Base-by-base conservation (phyloP, 2,329 filamentous ascomycete genomes). In the Paracoccidioides brasiliensis region DNA sequence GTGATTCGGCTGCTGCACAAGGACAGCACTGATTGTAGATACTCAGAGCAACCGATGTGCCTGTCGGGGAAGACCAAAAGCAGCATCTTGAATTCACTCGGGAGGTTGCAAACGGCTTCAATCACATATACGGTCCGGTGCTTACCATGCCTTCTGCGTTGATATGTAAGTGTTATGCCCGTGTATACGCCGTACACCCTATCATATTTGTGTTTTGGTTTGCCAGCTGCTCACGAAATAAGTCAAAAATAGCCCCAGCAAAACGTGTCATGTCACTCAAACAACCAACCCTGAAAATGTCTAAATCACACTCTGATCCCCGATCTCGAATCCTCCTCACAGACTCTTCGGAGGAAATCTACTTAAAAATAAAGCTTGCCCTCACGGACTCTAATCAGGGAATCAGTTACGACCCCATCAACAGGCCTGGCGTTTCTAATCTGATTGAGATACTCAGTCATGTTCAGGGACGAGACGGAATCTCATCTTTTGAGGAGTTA, bases 71-170 rank as follows among this genome's bases (percentile, higher is more conserved):
- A 62, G 93, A 98, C 69, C 93, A 98, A 71, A 78, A 77, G 55
- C 93, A 98, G 64, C 93, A 98, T 71, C 80, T 98, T 28, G 93
- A 98, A 68, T 95, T 97, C 67, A 83, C 90, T 0, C 81, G 93
- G 53, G 85, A 94, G 67, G 85, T 90, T 59, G 93, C 86, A 7
- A 85, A 81, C 57, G 87, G 86, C 66, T 97, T 98, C 74, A 96
- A 97, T 70, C 78, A 87, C 65, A 71, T 80, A 2, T 88, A 87
- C 62, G 80, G 80, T 1, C 65, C 73, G 0, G 69, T 81, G n/a
- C 77, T 95, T 3, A 74, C 84, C 0, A 67, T 78, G 0, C 88
- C 90, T 0, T 74, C 85, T 62, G 86, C 86, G 0, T 73, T 94
- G 44, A 79, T 88, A 33, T 86, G 88, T 88, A 74, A 62, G 72